Evolutionary conservation across 75 land plant species (phyloP).

Genomic region (Cunninghamia lanceolata): DNA sequence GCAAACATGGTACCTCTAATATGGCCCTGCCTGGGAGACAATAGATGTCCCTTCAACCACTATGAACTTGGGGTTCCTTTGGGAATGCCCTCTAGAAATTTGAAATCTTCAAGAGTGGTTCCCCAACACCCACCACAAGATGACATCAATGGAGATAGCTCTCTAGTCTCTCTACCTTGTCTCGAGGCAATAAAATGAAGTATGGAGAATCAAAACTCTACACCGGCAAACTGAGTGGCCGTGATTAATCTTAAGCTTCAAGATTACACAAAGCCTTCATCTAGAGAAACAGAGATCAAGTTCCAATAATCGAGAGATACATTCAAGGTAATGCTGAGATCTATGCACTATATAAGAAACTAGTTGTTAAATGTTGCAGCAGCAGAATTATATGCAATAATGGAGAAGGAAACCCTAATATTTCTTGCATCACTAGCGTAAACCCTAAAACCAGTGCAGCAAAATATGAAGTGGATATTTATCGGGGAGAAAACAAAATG

Average conservation of each 20-base stretch:
- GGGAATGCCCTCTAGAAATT: conserved; percentile 3
- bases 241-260: no score
- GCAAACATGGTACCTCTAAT: conserved; percentile 4
- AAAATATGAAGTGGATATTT: no score
- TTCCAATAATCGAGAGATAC: conserved; percentile 50
- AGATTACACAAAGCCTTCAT: conserved; percentile 34
- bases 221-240: no score
- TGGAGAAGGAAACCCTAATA: no score
- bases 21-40: conserved; percentile 27
- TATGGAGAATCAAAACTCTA: no score
- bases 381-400: no score
- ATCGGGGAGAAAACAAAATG: no score
- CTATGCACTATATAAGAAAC: conserved; percentile 40
- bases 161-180: no score
- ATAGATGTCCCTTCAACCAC: not conserved
- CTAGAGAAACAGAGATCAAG: conserved; percentile 40
- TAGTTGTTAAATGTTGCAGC: conserved; percentile 32
- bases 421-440: no score
- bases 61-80: conserved; percentile 5
- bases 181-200: no score
- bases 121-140: conserved; percentile 1
- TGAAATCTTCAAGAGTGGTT: conserved; percentile 3
- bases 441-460: no score
- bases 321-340: conserved; percentile 46
- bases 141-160: not conserved